Percentiles rank a stretch among this genome's conserved stretches.
Conservation (phyloP, 495 filamentous ascomycete species). For the Lasiosphaeria hispida region DNA sequence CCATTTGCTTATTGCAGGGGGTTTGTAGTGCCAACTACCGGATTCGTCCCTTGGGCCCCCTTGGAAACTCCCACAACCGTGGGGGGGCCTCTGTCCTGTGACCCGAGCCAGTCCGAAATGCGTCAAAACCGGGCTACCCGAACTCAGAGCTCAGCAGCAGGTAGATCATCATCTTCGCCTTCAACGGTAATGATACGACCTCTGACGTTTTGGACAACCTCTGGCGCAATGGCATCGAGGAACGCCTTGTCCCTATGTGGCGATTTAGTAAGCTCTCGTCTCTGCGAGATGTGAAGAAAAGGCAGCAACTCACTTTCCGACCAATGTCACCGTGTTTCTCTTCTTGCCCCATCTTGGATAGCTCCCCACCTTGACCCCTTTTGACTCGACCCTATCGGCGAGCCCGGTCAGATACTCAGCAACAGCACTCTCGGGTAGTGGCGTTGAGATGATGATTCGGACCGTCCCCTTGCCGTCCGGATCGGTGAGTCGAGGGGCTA, state of each 20-base stretch:
- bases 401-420: conserved; percentile 79
- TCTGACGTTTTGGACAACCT: conserved; percentile 47
- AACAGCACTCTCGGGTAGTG: conserved; percentile 78
- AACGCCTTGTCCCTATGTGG: conserved; percentile 43
- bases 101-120: no score
- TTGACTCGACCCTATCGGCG: conserved; percentile 63
- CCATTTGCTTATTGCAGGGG: neutral
- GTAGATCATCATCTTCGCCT: conserved; percentile 44
- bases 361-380: conserved; percentile 90
- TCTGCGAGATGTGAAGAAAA: neutral
- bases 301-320: conserved; percentile 54
- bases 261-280: conserved; percentile 3
- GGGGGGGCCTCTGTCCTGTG: no score
- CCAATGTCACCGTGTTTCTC: conserved; percentile 86
- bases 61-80: neutral
- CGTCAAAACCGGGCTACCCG: neutral
- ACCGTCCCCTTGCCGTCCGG: conserved; percentile 76
- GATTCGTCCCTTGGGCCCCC: neutral
- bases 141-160: neutral
- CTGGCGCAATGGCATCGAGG: conserved; percentile 49
- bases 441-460: conserved; percentile 80
- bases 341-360: conserved; percentile 91
- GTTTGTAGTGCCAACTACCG: neutral
- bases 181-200: conserved; percentile 44
- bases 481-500: conserved; percentile 68